phyloP scores from a whole-genome alignment of 164 flowering plant genomes.

The Magnolia kwangsiensis region DNA sequence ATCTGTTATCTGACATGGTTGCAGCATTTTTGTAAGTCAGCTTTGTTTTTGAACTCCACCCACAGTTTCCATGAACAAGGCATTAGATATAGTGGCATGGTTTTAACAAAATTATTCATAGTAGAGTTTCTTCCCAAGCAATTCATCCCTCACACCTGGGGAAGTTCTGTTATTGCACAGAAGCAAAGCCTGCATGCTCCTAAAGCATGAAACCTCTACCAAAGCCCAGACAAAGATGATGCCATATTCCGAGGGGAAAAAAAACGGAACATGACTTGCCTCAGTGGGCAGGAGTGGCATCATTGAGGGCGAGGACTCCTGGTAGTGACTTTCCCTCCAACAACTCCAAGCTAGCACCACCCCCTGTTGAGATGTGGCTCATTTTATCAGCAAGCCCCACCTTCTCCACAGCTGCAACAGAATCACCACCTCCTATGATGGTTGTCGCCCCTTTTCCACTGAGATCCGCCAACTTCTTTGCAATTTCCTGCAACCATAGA shows the following conservation, averaged over 20 bases:
- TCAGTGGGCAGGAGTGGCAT: slow-evolving; percentile 20
- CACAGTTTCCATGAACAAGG: too few relatives aligned
- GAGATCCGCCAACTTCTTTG: slow-evolving; percentile 52
- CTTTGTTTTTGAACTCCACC: too few relatives aligned
- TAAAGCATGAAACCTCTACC: not conserved
- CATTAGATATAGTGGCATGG: not conserved
- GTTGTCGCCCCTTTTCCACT: slow-evolving; percentile 50
- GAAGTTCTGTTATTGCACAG: not conserved
- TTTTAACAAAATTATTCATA: not conserved
- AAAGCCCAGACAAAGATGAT: not conserved
- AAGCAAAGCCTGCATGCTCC: not conserved
- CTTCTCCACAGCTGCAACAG: slow-evolving; percentile 62
- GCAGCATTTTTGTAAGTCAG: too few relatives aligned
- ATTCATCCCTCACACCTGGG: not conserved
- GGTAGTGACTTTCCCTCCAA: slow-evolving; percentile 55
- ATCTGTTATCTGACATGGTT: too few relatives aligned
- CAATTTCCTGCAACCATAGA: slow-evolving; percentile 32
- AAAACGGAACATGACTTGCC: not conserved
- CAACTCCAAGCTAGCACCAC: slow-evolving; percentile 57
- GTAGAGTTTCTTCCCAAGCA: not conserved
- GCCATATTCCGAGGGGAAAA: not conserved
- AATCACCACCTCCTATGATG: slow-evolving; percentile 62
- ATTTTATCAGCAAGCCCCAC: slow-evolving; percentile 50
- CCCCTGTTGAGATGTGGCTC: slow-evolving; percentile 66
- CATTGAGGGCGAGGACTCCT: slow-evolving; percentile 55